Percentiles rank a stretch among this genome's conserved stretches.
Evolutionary conservation across 2,329 filamentous ascomycete genomes (phyloP).

Genomic region (Didymella sp.): DNA sequence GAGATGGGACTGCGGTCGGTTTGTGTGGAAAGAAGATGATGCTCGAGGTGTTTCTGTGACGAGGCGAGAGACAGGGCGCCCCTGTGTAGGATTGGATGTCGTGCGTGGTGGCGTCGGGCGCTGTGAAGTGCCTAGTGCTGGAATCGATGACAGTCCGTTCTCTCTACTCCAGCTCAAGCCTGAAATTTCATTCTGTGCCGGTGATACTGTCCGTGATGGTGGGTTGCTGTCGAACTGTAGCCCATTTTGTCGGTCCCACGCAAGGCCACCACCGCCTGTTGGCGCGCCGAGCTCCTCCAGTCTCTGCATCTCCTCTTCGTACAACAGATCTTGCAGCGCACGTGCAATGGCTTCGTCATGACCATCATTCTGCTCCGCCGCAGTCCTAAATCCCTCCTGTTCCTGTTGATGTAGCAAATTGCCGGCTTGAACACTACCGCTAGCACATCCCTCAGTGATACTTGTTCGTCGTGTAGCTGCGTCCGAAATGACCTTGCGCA

Average conservation of each 20-base stretch:
- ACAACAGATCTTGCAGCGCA: slow-evolving; percentile 83
- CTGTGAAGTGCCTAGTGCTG: slow-evolving; percentile 17
- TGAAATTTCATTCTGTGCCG: slow-evolving; percentile 36
- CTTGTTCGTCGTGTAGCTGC: slow-evolving; percentile 72
- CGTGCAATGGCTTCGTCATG: slow-evolving; percentile 87
- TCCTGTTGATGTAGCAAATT: slow-evolving; percentile 72
- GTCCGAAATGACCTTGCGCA: slow-evolving; percentile 74
- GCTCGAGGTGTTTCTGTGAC: slow-evolving; percentile 31
- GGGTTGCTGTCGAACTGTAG: slow-evolving; percentile 55
- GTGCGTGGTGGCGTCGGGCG: slow-evolving; percentile 19
- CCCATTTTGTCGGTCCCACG: slow-evolving; percentile 48
- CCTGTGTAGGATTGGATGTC: slow-evolving; percentile 28
- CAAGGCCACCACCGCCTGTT: slow-evolving; percentile 44
- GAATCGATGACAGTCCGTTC: slow-evolving; percentile 42
- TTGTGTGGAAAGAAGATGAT: slow-evolving; percentile 18
- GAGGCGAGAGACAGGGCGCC: slow-evolving; percentile 46
- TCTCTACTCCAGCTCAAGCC: slow-evolving; percentile 41
- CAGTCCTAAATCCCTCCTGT: slow-evolving; percentile 75
- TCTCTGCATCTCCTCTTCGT: slow-evolving; percentile 71
- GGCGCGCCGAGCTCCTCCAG: slow-evolving; percentile 58
- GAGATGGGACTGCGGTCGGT: slow-evolving; percentile 28
- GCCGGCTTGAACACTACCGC: slow-evolving; percentile 69
- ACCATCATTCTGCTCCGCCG: slow-evolving; percentile 86
- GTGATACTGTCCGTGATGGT: slow-evolving; percentile 54
- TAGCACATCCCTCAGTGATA: slow-evolving; percentile 76